phyloP scores from a whole-genome alignment of 306 rosid genomes.

The Herpetospermum pedunculosum region DNA sequence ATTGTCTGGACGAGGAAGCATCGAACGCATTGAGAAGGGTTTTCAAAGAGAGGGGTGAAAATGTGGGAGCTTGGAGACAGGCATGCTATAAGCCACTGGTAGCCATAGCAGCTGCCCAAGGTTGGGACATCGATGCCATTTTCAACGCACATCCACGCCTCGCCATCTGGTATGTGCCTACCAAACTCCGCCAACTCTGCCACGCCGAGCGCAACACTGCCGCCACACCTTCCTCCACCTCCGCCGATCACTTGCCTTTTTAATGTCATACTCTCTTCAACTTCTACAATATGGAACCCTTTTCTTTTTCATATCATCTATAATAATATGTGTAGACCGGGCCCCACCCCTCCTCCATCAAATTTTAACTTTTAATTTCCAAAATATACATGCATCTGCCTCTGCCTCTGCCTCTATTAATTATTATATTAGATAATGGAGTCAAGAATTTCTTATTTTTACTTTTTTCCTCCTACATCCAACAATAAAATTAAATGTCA shows the following conservation, averaged over 20 bases:
- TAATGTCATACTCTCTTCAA: neutral
- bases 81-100: constrained; percentile 83
- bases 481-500: too few species aligned
- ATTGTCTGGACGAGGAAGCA: constrained; percentile 65
- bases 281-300: too few species aligned
- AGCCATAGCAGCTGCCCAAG: constrained; percentile 59
- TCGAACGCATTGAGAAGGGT: constrained; percentile 58
- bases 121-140: constrained; percentile 90
- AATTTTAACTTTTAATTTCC: too few species aligned
- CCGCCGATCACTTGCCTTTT: constrained; percentile 30
- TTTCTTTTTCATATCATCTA: too few species aligned
- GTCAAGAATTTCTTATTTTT: too few species aligned
- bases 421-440: too few species aligned
- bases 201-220: constrained; percentile 62
- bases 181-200: constrained; percentile 91
- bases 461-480: too few species aligned
- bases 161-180: constrained; percentile 86
- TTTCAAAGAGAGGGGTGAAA: constrained; percentile 73
- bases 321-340: too few species aligned
- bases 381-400: too few species aligned
- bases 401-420: too few species aligned
- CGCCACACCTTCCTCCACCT: constrained; percentile 49
- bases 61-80: constrained; percentile 83
- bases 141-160: constrained; percentile 75
- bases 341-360: too few species aligned